Base-by-base conservation (phyloP, 257 asterid species). In the Penstemon davidsonii region DNA sequence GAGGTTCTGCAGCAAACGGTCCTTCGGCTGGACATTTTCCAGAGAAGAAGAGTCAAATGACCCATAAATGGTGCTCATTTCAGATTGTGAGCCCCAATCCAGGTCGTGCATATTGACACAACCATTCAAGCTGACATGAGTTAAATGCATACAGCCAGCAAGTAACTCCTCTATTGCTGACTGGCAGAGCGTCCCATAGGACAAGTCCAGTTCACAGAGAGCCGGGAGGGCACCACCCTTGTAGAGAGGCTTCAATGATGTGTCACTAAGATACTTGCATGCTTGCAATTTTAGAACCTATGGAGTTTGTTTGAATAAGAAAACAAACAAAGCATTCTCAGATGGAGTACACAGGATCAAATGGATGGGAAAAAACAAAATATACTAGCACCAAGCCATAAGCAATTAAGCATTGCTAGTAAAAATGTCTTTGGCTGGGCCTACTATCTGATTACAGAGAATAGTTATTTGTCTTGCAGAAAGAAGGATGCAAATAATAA, bases 251-350 rank as follows among this genome's bases (percentile, higher is more conserved):
- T 88, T 96, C 82, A 94, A 72, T 2, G 99, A 88, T 10, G 88
- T 66, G 80, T 87, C 89, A 41, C 83, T 67, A 5, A 94, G 95
- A 78, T 94, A 91, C 84, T 94, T 94, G 96, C 99, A 94, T n/a
- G 99, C 99, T 88, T 93, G 99, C 92, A 93, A 74, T 81, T 93
- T 93, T 62, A 93, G 76, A 78, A 93, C 97, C 99, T 93, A 72
- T 5, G 57, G 50, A 7, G 77, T 25, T n/a, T 51, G 39, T 13
- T 57, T 44, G 51, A 45, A 71, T 58, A 53, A 66, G 53, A 15
- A 36, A 69, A 50, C 49, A 40, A 41, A 55, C 44, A 13, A 44
- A 58, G 44, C 6, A 60, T 8, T 63, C 18, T 15, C 38, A 46
- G 25, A 50, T 15, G 66, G n/a, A 49, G 8, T 44, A 38, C 8